Evolutionary conservation across 768 basidiomycete genomes (phyloP).

Genomic region (Exsudoporus frostii): DNA sequence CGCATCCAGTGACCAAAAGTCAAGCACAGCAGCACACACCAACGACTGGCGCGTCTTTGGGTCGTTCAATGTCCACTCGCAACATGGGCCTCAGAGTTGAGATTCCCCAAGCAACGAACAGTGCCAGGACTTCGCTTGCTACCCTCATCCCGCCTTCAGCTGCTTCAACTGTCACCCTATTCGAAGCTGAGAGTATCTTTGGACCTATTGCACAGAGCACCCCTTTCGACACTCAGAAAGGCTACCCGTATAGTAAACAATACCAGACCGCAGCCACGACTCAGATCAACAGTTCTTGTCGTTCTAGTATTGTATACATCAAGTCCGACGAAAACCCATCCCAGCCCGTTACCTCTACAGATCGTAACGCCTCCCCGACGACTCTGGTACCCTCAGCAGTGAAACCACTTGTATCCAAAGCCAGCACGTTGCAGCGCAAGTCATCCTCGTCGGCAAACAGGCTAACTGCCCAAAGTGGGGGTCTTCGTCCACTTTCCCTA

Average conservation of each 20-base stretch:
- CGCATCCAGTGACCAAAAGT: conserved; percentile 35
- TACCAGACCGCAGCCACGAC: conserved; percentile 19
- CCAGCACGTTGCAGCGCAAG: conserved; percentile 47
- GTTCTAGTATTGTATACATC: conserved; percentile 64
- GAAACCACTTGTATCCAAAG: conserved; percentile 52
- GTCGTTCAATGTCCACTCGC: conserved; percentile 42
- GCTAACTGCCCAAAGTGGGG: conserved; percentile 37
- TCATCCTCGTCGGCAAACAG: neutral
- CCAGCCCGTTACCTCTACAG: neutral
- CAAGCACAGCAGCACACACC: conserved; percentile 31
- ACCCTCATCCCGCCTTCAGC: conserved; percentile 49
- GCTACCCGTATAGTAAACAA: conserved; percentile 12
- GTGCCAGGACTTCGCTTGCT: conserved; percentile 50
- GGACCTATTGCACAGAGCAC: conserved; percentile 52
- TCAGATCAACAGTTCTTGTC: conserved; percentile 31
- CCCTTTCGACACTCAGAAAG: conserved; percentile 46
- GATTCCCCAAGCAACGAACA: conserved; percentile 47
- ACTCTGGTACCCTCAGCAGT: conserved; percentile 47
- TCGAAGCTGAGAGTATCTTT: conserved; percentile 38
- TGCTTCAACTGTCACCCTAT: conserved; percentile 59
- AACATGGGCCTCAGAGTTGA: conserved; percentile 48
- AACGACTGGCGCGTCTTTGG: conserved; percentile 18
- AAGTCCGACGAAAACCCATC: conserved; percentile 49
- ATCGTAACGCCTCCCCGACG: conserved; percentile 16
- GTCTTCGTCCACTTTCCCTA: conserved; percentile 60